Evolutionary conservation across 495 filamentous ascomycete species (phyloP).

Genomic region (Rusavskia elegans): DNA sequence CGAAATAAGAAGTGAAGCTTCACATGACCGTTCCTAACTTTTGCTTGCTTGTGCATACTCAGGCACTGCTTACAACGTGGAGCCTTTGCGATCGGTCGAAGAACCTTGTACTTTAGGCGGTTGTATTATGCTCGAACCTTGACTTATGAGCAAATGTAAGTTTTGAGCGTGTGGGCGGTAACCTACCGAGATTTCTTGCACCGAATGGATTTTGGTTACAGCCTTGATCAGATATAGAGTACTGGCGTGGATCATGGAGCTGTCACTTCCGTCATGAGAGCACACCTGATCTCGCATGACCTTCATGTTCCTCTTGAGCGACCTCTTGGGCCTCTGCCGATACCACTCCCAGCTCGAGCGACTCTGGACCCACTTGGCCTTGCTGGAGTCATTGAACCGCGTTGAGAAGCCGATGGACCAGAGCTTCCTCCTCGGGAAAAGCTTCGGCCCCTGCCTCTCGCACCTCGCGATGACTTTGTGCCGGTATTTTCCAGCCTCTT

Average conservation of each 20-base stretch:
- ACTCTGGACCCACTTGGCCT: constrained; percentile 6
- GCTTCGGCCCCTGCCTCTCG: constrained; percentile 31
- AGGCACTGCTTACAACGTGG: neutral
- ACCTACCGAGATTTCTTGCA: neutral
- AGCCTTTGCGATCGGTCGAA: neutral
- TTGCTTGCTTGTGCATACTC: neutral
- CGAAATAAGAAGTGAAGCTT: constrained; percentile 31
- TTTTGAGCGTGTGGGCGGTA: neutral
- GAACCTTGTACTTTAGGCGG: neutral
- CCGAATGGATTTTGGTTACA: too few species aligned
- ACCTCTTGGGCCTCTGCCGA: constrained; percentile 27
- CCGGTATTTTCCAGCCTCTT: constrained; percentile 30
- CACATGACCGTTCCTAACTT: neutral
- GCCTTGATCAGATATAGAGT: too few species aligned
- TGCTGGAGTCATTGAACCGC: constrained; percentile 25
- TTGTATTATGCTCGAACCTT: neutral
- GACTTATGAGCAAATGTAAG: too few species aligned
- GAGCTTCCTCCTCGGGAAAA: constrained; percentile 25
- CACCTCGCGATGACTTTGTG: constrained; percentile 20
- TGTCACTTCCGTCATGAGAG: neutral
- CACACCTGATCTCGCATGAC: neutral
- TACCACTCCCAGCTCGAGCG: constrained; percentile 25
- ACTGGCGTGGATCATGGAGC: neutral
- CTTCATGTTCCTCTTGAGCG: constrained; percentile 23
- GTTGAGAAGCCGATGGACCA: constrained; percentile 24